phyloP scores from a whole-genome alignment of 345 rosid genomes.

The Salix brachista region DNA sequence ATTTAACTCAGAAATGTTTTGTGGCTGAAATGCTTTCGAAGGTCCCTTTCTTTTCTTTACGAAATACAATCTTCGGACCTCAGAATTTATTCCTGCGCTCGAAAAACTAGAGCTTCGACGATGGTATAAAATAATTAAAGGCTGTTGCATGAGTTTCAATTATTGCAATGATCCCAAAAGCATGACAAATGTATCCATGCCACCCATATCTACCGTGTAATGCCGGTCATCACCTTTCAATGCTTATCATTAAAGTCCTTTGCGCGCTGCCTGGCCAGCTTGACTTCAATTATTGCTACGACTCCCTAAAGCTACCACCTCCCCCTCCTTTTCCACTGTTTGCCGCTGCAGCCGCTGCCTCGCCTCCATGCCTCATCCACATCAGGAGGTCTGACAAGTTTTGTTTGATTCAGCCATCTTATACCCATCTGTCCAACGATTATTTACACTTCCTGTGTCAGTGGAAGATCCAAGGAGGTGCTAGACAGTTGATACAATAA shows the following conservation, averaged over 20 bases:
- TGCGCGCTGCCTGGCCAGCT: background rate
- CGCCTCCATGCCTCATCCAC: background rate
- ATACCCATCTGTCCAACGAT: too few relatives aligned
- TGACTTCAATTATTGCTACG: conserved; percentile 13
- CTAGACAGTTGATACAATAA: too few relatives aligned
- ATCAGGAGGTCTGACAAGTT: background rate
- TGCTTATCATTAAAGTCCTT: background rate
- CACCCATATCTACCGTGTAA: background rate
- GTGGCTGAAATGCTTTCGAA: background rate
- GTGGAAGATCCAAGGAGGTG: too few relatives aligned
- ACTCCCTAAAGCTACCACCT: background rate
- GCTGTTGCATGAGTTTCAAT: conserved; percentile 12
- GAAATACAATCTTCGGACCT: background rate
- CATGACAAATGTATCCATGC: conserved; percentile 12
- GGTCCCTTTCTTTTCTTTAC: background rate
- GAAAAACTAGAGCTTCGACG: background rate
- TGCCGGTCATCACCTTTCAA: background rate
- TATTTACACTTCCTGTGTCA: too few relatives aligned
- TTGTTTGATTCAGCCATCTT: too few relatives aligned
- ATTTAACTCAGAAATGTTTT: too few relatives aligned
- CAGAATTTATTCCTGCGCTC: background rate
- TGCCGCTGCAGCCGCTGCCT: background rate
- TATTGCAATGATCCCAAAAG: conserved; percentile 16
- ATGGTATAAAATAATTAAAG: background rate
- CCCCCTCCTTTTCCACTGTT: background rate